Percentiles rank a stretch among this genome's conserved stretches.
These are phyloP conservation scores for Calonectria ilicicola DNA, from an alignment of 2,329 filamentous ascomycete genomes.

Conservation along the genomic window DNA sequence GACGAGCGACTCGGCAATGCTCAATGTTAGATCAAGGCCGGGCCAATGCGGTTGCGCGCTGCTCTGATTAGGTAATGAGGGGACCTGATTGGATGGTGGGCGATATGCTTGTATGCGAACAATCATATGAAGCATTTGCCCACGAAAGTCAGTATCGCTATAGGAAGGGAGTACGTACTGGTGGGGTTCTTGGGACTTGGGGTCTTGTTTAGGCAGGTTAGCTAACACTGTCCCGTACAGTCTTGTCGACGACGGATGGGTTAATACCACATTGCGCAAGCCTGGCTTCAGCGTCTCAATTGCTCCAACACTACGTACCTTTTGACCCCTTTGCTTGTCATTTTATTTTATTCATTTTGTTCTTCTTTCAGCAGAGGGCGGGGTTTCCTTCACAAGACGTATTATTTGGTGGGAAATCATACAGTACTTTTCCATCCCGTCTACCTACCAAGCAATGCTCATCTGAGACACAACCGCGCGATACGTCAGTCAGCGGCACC, in stretches of 20 bases:
- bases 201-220: not conserved
- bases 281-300: not conserved
- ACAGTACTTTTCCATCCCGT: not conserved
- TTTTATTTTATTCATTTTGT: not conserved
- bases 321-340: not conserved
- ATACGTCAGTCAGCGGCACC: constrained; percentile 10
- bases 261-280: constrained; percentile 22
- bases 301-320: not conserved
- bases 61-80: constrained; percentile 39
- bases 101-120: not conserved
- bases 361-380: not conserved
- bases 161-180: constrained; percentile 12
- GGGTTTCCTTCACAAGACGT: not conserved
- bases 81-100: constrained; percentile 28
- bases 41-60: constrained; percentile 30
- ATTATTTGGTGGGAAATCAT: not conserved
- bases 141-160: not conserved
- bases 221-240: not conserved
- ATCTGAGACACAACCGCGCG: constrained; percentile 17
- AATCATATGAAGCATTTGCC: not conserved
- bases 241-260: not conserved
- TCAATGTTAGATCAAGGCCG: constrained; percentile 34
- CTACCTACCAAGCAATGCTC: not conserved
- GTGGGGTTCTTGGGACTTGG: constrained; percentile 5
- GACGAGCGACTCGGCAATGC: constrained; percentile 8